Conservation (phyloP, 2,329 filamentous ascomycete genomes). For the Emericellopsis atlantica region DNA sequence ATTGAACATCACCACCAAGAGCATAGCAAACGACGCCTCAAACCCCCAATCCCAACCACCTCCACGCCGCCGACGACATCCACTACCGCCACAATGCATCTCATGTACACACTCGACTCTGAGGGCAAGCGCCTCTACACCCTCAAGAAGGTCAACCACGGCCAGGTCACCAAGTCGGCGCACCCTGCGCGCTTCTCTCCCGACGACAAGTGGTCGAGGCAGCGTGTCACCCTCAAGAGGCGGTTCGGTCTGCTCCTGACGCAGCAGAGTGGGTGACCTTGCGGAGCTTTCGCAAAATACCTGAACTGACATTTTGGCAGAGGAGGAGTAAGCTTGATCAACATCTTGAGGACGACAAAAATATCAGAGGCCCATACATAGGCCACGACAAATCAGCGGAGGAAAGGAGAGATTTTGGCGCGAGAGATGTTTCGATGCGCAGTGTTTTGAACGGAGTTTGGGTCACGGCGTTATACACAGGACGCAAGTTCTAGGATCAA, state of each 20-base stretch:
- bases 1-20: neutral
- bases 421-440: too few relatives aligned
- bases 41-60: neutral
- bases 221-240: slow-evolving; percentile 90
- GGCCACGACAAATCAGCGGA: too few relatives aligned
- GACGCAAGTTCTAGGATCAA: too few relatives aligned
- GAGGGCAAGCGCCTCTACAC: slow-evolving; percentile 88
- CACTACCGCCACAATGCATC: slow-evolving; percentile 32
- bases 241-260: slow-evolving; percentile 80
- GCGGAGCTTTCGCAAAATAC: neutral
- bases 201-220: slow-evolving; percentile 97
- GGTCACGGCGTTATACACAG: too few relatives aligned
- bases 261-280: slow-evolving; percentile 45
- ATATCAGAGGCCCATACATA: too few relatives aligned
- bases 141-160: slow-evolving; percentile 75
- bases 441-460: too few relatives aligned
- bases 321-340: slow-evolving; percentile 7
- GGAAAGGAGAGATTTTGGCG: too few relatives aligned
- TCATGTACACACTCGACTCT: slow-evolving; percentile 73
- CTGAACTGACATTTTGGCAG: slow-evolving; percentile 4
- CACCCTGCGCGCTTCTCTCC: slow-evolving; percentile 95
- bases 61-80: neutral
- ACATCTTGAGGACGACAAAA: too few relatives aligned
- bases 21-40: neutral
- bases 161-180: slow-evolving; percentile 86